A percentile compares a stretch with the other conserved stretches of the same genome.
phyloP scores from a whole-genome alignment of 192 early-diverging fungal species.

The Spinellus fusiger region DNA sequence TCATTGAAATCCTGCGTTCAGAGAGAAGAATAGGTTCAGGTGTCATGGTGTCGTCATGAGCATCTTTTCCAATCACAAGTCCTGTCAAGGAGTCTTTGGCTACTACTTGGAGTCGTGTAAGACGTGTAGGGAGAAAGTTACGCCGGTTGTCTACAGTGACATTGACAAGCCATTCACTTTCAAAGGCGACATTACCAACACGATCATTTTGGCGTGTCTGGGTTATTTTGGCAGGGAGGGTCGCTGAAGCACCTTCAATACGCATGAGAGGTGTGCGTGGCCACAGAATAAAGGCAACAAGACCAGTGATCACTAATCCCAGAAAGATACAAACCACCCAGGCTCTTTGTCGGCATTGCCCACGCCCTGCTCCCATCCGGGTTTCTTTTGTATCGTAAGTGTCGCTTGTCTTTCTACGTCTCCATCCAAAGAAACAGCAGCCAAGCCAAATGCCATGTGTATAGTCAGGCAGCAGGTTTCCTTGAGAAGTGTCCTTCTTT shows the following conservation, averaged over 20 bases:
- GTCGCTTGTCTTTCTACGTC: not conserved
- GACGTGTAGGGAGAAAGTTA: slow-evolving; percentile 19
- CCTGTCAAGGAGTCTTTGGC: slow-evolving; percentile 17
- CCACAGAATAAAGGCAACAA: slow-evolving; percentile 13
- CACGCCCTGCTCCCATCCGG: not conserved
- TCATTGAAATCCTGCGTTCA: slow-evolving; percentile 5
- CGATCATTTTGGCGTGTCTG: slow-evolving; percentile 6
- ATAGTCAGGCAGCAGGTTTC: not conserved
- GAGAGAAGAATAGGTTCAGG: not conserved
- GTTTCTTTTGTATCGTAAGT: not conserved
- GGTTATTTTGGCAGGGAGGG: not conserved
- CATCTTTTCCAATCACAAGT: slow-evolving; percentile 17
- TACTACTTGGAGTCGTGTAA: slow-evolving; percentile 8
- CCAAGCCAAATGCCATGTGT: not conserved
- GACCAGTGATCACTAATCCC: not conserved
- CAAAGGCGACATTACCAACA: slow-evolving; percentile 14
- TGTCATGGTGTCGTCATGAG: not conserved
- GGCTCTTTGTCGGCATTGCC: not conserved
- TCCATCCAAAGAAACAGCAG: slow-evolving; percentile 8
- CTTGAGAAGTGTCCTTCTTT: not conserved
- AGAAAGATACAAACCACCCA: slow-evolving; percentile 8
- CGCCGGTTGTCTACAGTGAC: slow-evolving; percentile 18
- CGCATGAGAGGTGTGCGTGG: slow-evolving; percentile 17
- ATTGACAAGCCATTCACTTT: slow-evolving; percentile 17
- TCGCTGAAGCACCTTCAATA: slow-evolving; percentile 8